phyloP scores from a whole-genome alignment of 352 stramenopile genomes.

The Nothophytophthora sp. region DNA sequence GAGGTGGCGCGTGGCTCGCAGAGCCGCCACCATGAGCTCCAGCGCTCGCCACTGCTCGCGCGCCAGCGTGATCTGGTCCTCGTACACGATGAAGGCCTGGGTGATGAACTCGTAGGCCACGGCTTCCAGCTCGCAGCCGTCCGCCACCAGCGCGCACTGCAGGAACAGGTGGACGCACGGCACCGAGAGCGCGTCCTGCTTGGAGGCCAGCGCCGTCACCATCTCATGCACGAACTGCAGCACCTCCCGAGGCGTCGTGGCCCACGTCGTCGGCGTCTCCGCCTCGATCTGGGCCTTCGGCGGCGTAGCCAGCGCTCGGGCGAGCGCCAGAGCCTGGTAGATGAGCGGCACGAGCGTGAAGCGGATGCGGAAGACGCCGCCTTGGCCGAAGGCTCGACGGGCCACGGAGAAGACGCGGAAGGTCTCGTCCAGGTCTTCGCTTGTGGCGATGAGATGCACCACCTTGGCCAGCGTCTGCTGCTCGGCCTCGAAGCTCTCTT shows the following conservation, averaged over 20 bases:
- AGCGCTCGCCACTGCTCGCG: conserved; percentile 90
- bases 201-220: conserved; percentile 90
- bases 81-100: conserved; percentile 96
- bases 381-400: conserved; percentile 77
- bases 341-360: conserved; percentile 94
- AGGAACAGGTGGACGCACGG: conserved; percentile 94
- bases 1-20: conserved; percentile 83
- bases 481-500: conserved; percentile 80
- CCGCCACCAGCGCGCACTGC: conserved; percentile 91
- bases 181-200: conserved; percentile 71
- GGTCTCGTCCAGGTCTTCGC: conserved; percentile 64
- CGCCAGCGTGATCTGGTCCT: conserved; percentile 95
- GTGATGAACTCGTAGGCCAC: conserved; percentile 98
- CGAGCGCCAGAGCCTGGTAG: conserved; percentile 89
- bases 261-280: conserved; percentile 4
- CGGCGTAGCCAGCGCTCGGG: conserved; percentile 50
- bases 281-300: too few species aligned
- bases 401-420: conserved; percentile 67
- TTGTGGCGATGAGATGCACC: conserved; percentile 92
- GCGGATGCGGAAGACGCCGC: conserved; percentile 87
- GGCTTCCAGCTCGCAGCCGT: conserved; percentile 82
- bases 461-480: conserved; percentile 93
- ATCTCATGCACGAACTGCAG: conserved; percentile 98
- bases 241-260: conserved; percentile 89
- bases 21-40: conserved; percentile 87